A percentile compares a stretch with the other conserved stretches of the same genome.
Conservation (phyloP, 2,329 filamentous ascomycete species). For the Stylonectria norvegica region DNA sequence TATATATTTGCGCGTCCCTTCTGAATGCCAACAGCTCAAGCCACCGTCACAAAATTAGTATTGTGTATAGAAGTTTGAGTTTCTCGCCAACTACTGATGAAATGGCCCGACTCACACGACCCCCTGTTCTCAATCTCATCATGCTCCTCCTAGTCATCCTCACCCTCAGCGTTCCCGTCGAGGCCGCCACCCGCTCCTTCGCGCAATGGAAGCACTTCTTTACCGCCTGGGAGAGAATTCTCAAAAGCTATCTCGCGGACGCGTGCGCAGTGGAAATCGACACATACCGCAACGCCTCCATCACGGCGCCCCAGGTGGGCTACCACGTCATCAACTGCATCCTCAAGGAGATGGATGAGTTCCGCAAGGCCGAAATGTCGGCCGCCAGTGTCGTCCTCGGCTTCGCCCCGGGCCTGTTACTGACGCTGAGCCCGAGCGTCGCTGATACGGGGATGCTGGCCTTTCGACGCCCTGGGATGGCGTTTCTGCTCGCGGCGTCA, state of each 20-base stretch:
- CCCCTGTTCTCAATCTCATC: too few species aligned
- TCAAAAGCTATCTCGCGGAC: constrained; percentile 3
- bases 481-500: constrained; percentile 14
- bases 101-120: too few species aligned
- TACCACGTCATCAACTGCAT: constrained; percentile 18
- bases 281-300: constrained; percentile 3
- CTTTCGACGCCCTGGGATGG: constrained; percentile 16
- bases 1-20: too few species aligned
- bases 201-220: constrained; percentile 21
- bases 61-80: too few species aligned
- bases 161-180: too few species aligned
- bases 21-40: too few species aligned
- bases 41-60: too few species aligned
- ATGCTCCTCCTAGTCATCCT: too few species aligned
- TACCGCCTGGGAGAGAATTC: constrained; percentile 11
- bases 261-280: constrained; percentile 3
- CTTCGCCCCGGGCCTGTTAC: constrained; percentile 15
- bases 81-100: too few species aligned
- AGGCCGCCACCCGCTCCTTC: too few species aligned
- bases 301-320: background rate
- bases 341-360: constrained; percentile 17
- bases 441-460: constrained; percentile 21
- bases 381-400: constrained; percentile 21
- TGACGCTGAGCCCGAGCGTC: constrained; percentile 15
- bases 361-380: constrained; percentile 22